phyloP scores from a whole-genome alignment of 306 rosid genomes.

The Calophaca sinica region DNA sequence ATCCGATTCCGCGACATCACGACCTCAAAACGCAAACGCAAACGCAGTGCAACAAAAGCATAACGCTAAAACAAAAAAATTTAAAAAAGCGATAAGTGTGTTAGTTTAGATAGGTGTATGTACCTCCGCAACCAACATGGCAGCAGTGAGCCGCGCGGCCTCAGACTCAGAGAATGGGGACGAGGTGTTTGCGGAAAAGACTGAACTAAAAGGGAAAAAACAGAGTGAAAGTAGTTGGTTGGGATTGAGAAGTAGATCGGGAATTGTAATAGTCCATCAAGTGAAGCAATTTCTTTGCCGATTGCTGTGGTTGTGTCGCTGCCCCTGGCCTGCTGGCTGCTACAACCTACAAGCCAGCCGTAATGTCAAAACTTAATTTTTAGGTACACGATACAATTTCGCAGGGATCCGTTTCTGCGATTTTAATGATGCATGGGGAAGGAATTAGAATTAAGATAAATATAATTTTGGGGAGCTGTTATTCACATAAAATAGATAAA shows the following conservation, averaged over 20 bases:
- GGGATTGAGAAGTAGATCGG: neutral
- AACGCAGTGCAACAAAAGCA: constrained; percentile 1
- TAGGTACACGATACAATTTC: neutral
- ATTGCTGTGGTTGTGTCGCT: constrained; percentile 22
- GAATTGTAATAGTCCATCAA: neutral
- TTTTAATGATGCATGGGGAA: neutral
- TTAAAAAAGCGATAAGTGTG: neutral
- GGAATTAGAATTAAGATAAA: neutral
- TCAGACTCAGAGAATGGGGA: neutral
- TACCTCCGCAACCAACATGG: constrained; percentile 74
- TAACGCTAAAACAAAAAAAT: neutral
- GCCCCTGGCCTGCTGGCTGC: neutral
- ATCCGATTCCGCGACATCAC: constrained; percentile 9
- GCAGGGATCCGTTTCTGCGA: neutral
- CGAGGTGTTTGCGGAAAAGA: constrained; percentile 27
- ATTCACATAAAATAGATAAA: no score
- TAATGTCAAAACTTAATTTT: neutral
- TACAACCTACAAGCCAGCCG: neutral
- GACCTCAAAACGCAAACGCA: constrained; percentile 13
- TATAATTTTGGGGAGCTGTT: no score
- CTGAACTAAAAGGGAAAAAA: neutral
- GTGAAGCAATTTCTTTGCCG: neutral
- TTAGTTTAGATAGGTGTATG: neutral
- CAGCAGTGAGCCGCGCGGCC: constrained; percentile 35
- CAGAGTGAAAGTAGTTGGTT: neutral